Conservation (phyloP, 768 basidiomycete genomes). For the Leucocoprinus leucothites region DNA sequence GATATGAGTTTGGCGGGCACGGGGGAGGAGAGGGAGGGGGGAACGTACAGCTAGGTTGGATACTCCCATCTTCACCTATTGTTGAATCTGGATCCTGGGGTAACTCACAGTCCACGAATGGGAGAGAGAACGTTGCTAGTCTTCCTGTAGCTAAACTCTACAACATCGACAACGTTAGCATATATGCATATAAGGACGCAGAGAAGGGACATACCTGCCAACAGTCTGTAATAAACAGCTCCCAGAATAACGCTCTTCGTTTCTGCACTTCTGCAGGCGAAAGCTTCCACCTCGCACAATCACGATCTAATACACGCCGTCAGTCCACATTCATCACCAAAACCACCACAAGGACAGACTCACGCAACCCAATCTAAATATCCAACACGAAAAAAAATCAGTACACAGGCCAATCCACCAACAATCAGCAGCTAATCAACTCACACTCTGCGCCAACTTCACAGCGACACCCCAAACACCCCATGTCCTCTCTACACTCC, state of each 20-base stretch:
- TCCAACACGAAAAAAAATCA: no score
- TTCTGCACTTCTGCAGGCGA: conserved; percentile 64
- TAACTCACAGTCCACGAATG: conserved; percentile 68
- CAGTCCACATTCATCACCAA: conserved; percentile 3
- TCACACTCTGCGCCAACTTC: conserved; percentile 66
- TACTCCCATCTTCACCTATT: conserved; percentile 54
- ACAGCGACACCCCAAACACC: conserved; percentile 61
- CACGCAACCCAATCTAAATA: conserved; percentile 72
- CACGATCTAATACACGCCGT: conserved; percentile 50
- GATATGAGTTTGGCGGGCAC: neutral
- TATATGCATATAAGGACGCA: neutral
- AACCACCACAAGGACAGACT: conserved; percentile 25
- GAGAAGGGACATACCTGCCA: conserved; percentile 53
- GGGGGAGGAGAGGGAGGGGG: neutral
- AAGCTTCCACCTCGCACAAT: conserved; percentile 69
- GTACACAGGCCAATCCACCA: no score
- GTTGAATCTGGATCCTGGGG: conserved; percentile 59
- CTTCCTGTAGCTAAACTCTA: conserved; percentile 72
- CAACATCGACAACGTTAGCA: neutral
- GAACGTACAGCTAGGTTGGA: conserved; percentile 56
- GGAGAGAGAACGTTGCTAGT: conserved; percentile 63
- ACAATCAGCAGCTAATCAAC: no score
- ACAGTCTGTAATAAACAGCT: conserved; percentile 69
- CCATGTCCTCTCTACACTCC: conserved; percentile 71
- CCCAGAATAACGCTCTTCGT: conserved; percentile 70